phyloP scores from a whole-genome alignment of 192 early-diverging fungal species.

The Ramicandelaber brevisporus region DNA sequence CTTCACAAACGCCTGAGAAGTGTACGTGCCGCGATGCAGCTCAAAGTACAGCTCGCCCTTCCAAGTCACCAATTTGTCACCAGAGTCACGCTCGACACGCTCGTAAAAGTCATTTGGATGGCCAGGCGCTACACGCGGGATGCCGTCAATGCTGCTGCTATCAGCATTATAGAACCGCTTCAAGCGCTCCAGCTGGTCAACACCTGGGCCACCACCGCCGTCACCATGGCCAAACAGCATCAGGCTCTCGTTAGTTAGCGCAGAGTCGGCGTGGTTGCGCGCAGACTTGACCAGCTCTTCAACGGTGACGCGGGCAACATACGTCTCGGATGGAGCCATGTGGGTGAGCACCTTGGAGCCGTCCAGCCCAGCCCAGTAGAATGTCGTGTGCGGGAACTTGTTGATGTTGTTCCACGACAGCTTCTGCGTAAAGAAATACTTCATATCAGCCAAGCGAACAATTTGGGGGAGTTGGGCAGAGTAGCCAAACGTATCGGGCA shows the following conservation, averaged over 20 bases:
- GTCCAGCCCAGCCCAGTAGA: slow-evolving; percentile 79
- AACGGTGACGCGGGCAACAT: slow-evolving; percentile 30
- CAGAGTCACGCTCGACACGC: slow-evolving; percentile 34
- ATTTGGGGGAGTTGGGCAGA: slow-evolving; percentile 87
- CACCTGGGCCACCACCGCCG: slow-evolving; percentile 76
- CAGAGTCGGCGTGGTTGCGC: slow-evolving; percentile 68
- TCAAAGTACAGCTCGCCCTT: slow-evolving; percentile 98
- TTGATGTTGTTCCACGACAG: slow-evolving; percentile 99
- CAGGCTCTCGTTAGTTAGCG: slow-evolving; percentile 60
- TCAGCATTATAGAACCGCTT: slow-evolving; percentile 44
- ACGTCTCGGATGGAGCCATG: slow-evolving; percentile 80
- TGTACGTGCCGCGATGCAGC: slow-evolving; percentile 94
- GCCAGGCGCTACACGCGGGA: slow-evolving; percentile 43
- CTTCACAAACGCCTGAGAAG: slow-evolving; percentile 69
- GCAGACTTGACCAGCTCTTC: slow-evolving; percentile 32
- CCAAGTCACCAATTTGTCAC: slow-evolving; percentile 57
- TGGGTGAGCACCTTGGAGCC: slow-evolving; percentile 66
- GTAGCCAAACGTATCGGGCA: slow-evolving; percentile 89
- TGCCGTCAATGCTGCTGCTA: slow-evolving; percentile 53
- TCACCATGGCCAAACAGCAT: slow-evolving; percentile 91
- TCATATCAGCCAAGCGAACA: slow-evolving; percentile 35
- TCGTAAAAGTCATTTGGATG: slow-evolving; percentile 69
- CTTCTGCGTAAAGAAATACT: slow-evolving; percentile 98
- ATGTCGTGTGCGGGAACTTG: slow-evolving; percentile 93
- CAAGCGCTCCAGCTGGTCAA: slow-evolving; percentile 66